Percentiles rank a stretch among this genome's conserved stretches.
Conservation (phyloP, 495 filamentous ascomycete species). For the Hypoxylon crocopeplum region DNA sequence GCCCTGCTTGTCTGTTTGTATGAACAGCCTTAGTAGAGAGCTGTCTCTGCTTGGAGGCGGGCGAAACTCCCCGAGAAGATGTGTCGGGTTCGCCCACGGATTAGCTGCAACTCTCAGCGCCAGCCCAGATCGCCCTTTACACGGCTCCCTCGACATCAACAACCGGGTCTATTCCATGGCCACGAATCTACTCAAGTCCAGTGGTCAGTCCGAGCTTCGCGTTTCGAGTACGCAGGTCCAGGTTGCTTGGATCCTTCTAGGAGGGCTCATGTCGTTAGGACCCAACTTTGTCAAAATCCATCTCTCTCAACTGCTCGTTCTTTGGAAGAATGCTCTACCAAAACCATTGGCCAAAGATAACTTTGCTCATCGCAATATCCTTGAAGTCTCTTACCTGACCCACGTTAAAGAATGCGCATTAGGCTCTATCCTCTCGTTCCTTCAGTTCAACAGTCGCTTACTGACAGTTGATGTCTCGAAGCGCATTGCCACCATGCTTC, state of each 20-base stretch:
- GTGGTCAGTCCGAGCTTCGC: slow-evolving; percentile 87
- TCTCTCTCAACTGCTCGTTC: slow-evolving; percentile 88
- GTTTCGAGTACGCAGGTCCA: slow-evolving; percentile 95
- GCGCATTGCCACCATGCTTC: slow-evolving; percentile 90
- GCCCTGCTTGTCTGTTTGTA: slow-evolving; percentile 90
- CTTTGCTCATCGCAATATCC: slow-evolving; percentile 74
- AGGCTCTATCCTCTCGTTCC: slow-evolving; percentile 87
- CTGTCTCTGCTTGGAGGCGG: slow-evolving; percentile 76
- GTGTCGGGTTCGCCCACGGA: slow-evolving; percentile 91
- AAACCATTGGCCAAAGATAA: slow-evolving; percentile 93
- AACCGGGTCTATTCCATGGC: slow-evolving; percentile 89
- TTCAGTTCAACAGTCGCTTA: slow-evolving; percentile 91
- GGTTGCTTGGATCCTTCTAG: slow-evolving; percentile 96
- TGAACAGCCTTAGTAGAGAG: slow-evolving; percentile 93
- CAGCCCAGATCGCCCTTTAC: slow-evolving; percentile 84
- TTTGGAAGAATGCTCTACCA: slow-evolving; percentile 97
- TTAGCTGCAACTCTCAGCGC: slow-evolving; percentile 91
- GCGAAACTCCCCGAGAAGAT: slow-evolving; percentile 81
- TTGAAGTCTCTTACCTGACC: slow-evolving; percentile 91
- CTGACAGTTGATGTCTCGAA: slow-evolving; percentile 95
- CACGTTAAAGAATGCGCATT: slow-evolving; percentile 96
- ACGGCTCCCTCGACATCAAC: slow-evolving; percentile 94
- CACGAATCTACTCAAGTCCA: slow-evolving; percentile 90
- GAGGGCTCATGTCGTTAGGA: slow-evolving; percentile 93
- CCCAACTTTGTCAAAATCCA: slow-evolving; percentile 99